Evolutionary conservation across 2,329 filamentous ascomycete genomes (phyloP).

Genomic region (Aspergillus sp.): DNA sequence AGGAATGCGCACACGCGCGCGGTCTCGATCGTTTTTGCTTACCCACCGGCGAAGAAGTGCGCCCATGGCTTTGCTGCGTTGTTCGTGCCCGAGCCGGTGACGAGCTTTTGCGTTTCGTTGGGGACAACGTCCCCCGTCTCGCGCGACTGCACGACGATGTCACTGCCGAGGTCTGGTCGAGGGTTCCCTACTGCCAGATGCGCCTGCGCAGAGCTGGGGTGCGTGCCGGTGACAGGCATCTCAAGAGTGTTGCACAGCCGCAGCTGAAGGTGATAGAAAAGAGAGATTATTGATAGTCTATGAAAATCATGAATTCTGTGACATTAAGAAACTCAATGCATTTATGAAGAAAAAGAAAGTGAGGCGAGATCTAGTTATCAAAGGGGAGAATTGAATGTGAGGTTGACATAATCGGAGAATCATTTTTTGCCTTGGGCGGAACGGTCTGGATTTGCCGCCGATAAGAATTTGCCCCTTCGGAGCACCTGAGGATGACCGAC

Average conservation of each 20-base stretch:
- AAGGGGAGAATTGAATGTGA: slow-evolving; percentile 2
- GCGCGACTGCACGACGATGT: slow-evolving; percentile 29
- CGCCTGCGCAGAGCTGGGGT: slow-evolving; percentile 27
- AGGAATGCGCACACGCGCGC: background rate
- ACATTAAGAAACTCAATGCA: background rate
- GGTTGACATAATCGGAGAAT: background rate
- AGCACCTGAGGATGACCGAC: too few species aligned
- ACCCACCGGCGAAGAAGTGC: slow-evolving; percentile 90
- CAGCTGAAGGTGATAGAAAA: background rate
- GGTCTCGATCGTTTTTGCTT: slow-evolving; percentile 34
- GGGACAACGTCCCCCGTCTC: slow-evolving; percentile 40
- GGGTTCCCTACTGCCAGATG: slow-evolving; percentile 18
- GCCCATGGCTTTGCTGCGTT: slow-evolving; percentile 75
- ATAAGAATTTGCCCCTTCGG: slow-evolving; percentile 4
- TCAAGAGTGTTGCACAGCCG: background rate
- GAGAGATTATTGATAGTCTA: background rate
- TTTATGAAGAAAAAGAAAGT: background rate
- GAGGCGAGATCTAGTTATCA: background rate
- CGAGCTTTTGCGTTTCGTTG: slow-evolving; percentile 18
- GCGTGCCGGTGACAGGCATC: slow-evolving; percentile 24
- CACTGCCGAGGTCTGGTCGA: slow-evolving; percentile 12
- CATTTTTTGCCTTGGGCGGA: slow-evolving; percentile 9
- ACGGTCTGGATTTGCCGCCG: slow-evolving; percentile 8
- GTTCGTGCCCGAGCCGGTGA: slow-evolving; percentile 21
- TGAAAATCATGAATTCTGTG: background rate